Evolutionary conservation across 352 stramenopile genomes (phyloP), one percentile per base, ranked within the genome.

Genomic region (Phytopythium aichiense): DNA sequence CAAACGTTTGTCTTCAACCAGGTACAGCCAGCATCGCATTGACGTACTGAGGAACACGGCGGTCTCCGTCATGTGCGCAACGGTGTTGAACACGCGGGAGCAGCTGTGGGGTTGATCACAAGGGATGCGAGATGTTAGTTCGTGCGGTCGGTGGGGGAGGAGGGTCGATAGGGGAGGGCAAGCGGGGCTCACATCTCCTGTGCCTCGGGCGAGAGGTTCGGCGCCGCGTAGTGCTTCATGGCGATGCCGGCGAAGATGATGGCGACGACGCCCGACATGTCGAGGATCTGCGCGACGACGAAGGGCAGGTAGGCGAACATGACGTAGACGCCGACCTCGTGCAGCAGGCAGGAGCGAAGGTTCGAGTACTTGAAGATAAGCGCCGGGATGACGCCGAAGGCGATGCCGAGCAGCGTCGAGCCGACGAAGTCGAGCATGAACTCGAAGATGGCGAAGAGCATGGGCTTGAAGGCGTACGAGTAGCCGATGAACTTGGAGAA

Each of bases 231-330:
- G 58, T 95, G 79, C 71, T 96, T 95, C 72, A 95, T 94, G 7
- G 89, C 76, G 33, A 98, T 94, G 45, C 86, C 95, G 20, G 89
- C 89, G 56, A 98, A 98, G 53, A 98, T 89, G 68, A 98, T 96
- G 0, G 90, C 90, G 15, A 98, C 92, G 65, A 98, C 97, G 30
- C 92, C 92, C 35, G 84, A 94, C 74, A 97, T 86, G 37, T 90
- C 73, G 31, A 94, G 60, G 35, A 91, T 76, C 64, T 92, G 75
- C 15, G 81, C 81, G 13, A 79, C 68, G 30, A 93, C 69, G 70
- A 94, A 95, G 16, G 85, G 77, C 22, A 96, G 56, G 70, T 93
- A 92, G 50, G 85, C 76, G 58, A 95, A 95, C 87, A 95, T 92
- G 61, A 92, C 74, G 72, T 92, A 95, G 23, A 92, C 81, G 33